phyloP scores from a whole-genome alignment of 169 alveolate species.

The Cryptosporidium sp. region DNA sequence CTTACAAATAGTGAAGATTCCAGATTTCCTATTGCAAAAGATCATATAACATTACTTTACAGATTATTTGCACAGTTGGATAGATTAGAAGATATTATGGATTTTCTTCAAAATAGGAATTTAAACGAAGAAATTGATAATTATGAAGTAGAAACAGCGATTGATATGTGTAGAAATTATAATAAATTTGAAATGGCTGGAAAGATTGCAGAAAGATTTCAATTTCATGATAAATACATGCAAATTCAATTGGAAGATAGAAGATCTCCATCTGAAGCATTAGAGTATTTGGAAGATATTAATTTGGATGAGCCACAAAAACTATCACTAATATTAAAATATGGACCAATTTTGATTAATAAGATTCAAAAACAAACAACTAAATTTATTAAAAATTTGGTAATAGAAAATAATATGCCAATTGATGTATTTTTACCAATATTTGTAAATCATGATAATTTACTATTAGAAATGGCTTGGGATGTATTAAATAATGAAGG shows the following conservation, averaged over 20 bases:
- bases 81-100: constrained; percentile 47
- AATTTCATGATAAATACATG: constrained; percentile 56
- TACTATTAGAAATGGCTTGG: constrained; percentile 57
- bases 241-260: constrained; percentile 60
- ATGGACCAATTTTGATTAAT: constrained; percentile 54
- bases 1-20: constrained; percentile 7
- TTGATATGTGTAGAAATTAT: constrained; percentile 63
- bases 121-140: constrained; percentile 50
- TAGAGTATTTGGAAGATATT: constrained; percentile 45
- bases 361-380: constrained; percentile 64
- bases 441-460: constrained; percentile 57
- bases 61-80: constrained; percentile 67
- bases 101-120: constrained; percentile 14
- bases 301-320: constrained; percentile 56
- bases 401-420: constrained; percentile 49
- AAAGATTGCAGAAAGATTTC: constrained; percentile 45
- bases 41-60: constrained; percentile 33
- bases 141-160: constrained; percentile 51
- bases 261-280: constrained; percentile 46
- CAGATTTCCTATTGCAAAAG: constrained; percentile 59
- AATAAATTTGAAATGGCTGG: constrained; percentile 69
- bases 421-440: constrained; percentile 70
- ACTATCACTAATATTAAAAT: constrained; percentile 42
- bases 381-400: constrained; percentile 33
- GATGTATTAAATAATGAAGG: constrained; percentile 43